A percentile compares a stretch with the other conserved stretches of the same genome.
Conservation (phyloP, 139 green algal species). For the Chlamydomonas applanata region DNA sequence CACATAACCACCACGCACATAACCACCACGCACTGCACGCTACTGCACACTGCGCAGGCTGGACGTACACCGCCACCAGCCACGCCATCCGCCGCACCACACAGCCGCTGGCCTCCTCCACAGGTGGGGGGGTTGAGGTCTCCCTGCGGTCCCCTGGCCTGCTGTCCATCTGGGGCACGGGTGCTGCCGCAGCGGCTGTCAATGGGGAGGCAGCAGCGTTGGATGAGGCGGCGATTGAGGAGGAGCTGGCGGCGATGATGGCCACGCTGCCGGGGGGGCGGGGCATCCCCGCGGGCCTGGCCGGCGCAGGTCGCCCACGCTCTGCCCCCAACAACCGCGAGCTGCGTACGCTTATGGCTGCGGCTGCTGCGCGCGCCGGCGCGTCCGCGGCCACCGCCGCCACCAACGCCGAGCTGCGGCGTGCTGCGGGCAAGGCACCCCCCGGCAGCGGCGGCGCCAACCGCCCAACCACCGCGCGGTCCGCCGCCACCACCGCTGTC, state of each 20-base stretch:
- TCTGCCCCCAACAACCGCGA: background rate
- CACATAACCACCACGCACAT: too few species aligned
- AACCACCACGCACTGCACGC: background rate
- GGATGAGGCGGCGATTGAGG: background rate
- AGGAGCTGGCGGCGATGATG: background rate
- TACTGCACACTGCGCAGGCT: slow-evolving; percentile 3
- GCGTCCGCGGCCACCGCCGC: background rate
- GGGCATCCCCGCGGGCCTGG: too few species aligned
- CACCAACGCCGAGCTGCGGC: too few species aligned
- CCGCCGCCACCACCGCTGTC: background rate
- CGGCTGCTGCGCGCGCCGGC: background rate
- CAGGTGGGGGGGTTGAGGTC: background rate
- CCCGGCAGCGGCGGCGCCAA: background rate
- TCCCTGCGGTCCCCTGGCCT: background rate
- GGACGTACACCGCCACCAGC: slow-evolving; percentile 23
- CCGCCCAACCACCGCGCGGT: background rate
- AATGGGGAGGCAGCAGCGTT: background rate
- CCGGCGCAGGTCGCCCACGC: background rate
- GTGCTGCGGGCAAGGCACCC: background rate
- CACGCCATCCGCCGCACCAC: background rate
- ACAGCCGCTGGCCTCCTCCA: background rate
- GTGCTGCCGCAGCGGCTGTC: background rate
- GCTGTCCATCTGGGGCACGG: background rate
- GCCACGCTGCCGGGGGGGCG: background rate
- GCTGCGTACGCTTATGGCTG: background rate